Evolutionary conservation across 2,329 filamentous ascomycete genomes (phyloP), one percentile per base, ranked within the genome.

Genomic region (Fusarium nematophilum): DNA sequence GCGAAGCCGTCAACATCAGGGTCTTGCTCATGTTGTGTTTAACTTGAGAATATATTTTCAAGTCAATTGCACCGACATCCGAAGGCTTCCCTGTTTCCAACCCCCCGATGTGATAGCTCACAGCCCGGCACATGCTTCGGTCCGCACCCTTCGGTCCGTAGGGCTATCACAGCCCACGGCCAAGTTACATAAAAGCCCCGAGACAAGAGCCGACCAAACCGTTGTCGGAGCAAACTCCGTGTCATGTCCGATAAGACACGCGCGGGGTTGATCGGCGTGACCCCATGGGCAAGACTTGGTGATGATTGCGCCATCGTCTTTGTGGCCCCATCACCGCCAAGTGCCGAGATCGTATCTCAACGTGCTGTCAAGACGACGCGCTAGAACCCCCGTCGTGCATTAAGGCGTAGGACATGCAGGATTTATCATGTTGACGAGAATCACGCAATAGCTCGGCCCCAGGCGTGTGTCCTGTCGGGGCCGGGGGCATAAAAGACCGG

Each of bases 361-460:
- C 27, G n/a, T n/a, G n/a, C 11, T 25, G 21, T 34, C 11, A 15
- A 18, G 26, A 4, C 30, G 31, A 50, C 29, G 46, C 44, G 37
- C 29, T 15, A 31, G 36, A 45, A 9, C 37, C 34, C 25, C 39
- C 33, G 8, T 17, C 39, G 31, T 40, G 53, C 46, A 45, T 39
- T 36, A 38, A 26, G 29, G 56, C 36, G 40, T 54, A 38, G 10
- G 18, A 18, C 17, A 5, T 43, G 23, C 30, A 56, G n/a, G 42
- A 60, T 57, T 46, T 40, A 55, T 46, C 54, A 64, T 66, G 46
- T 33, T 34, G n/a, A n/a, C 26, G 5, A 26, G 34, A 59, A 68
- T 68, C 64, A 67, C 65, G 65, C 59, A 62, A 68, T 66, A 40
- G 5, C 3, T 15, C 31, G 17, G 4, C 52, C n/a, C n/a, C n/a